Evolutionary conservation across 1,284 basidiomycete genomes (phyloP).

Genomic region (Ganoderma lucidum): DNA sequence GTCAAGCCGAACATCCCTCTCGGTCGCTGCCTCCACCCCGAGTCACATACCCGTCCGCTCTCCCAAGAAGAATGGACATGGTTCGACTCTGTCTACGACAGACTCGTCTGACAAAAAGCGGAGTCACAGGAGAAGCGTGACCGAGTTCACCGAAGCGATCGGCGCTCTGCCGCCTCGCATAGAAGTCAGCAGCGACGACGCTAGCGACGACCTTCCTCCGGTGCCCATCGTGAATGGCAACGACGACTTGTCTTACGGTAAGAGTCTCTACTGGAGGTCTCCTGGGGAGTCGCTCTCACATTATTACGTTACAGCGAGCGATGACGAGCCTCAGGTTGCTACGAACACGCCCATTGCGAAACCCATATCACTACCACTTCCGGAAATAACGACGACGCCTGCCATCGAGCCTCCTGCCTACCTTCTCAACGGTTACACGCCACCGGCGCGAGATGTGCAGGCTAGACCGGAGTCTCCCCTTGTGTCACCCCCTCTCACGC

Average conservation of each 20-base stretch:
- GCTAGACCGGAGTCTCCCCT: conserved; percentile 24
- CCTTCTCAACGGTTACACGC: conserved; percentile 6
- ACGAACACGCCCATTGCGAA: conserved; percentile 50
- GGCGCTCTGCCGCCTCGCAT: conserved; percentile 39
- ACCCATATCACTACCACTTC: conserved; percentile 38
- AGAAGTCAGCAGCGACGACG: conserved; percentile 29
- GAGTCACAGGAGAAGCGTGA: conserved; percentile 41
- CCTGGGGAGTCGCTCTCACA: neutral
- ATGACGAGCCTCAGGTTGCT: conserved; percentile 43
- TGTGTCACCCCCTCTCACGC: conserved; percentile 28
- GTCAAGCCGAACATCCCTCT: conserved; percentile 37
- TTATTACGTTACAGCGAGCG: conserved; percentile 44
- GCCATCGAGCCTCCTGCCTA: conserved; percentile 16
- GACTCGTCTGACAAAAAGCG: conserved; percentile 27
- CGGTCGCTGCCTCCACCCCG: conserved; percentile 5
- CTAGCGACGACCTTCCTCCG: conserved; percentile 32
- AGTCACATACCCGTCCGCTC: conserved; percentile 58
- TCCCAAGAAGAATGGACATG: conserved; percentile 33
- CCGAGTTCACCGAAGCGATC: conserved; percentile 41
- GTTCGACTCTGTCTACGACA: conserved; percentile 13
- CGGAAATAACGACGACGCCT: conserved; percentile 37
- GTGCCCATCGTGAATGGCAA: conserved; percentile 31
- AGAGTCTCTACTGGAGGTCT: conserved; percentile 23
- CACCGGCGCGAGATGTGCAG: conserved; percentile 7
- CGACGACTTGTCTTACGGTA: conserved; percentile 46